Base-by-base conservation (phyloP, 202 grass and related monocot species). In the Setaria italica region DNA sequence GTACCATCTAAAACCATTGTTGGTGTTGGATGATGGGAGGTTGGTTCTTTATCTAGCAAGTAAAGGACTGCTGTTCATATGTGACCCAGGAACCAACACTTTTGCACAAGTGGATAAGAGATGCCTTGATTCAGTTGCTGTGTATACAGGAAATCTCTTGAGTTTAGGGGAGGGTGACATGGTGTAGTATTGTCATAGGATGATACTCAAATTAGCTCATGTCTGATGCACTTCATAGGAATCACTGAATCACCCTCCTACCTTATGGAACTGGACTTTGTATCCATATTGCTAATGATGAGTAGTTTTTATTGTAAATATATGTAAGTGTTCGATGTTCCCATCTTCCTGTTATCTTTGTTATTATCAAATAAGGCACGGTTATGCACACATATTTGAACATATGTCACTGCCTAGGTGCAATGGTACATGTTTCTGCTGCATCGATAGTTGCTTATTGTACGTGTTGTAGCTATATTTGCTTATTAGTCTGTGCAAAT, bases 1-100 rank as follows among this genome's bases (percentile, higher is more conserved):
- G 4, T 21, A 9, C 62, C 9, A 0, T 39, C 11, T 25, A 1
- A 80, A 54, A 51, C 78, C 78, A 54, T 16, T 80, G 32, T 54
- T 67, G 63, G 17, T 80, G 11, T 51, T 80, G 25, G 62, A 67
- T 37, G 16, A 80, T 41, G 62, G 62, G 11, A 80, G 78, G 11
- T 15, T 80, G 62, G 32, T 80, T 1, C 3, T 67, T 54, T 41
- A 37, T 67, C 5, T 51, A 39, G 0, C 5, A 39, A 10, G 7
- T 46, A 46, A 46, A 46, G 43, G 43, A 46, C 9, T 46, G 16
- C 4, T 75, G 9, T 10, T 54, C 49, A 35, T 74, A 19, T 54
- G 29, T 74, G 48, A 74, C 19, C 72, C 49, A 37, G 72, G 8
- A 75, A 56, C 15, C 16, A n/a, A 39, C 16, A 75, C 15, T 19